Evolutionary conservation across 2,329 filamentous ascomycete species (phyloP), one percentile per base, ranked within the genome.

Genomic region (Nothomitra cinnamomea): DNA sequence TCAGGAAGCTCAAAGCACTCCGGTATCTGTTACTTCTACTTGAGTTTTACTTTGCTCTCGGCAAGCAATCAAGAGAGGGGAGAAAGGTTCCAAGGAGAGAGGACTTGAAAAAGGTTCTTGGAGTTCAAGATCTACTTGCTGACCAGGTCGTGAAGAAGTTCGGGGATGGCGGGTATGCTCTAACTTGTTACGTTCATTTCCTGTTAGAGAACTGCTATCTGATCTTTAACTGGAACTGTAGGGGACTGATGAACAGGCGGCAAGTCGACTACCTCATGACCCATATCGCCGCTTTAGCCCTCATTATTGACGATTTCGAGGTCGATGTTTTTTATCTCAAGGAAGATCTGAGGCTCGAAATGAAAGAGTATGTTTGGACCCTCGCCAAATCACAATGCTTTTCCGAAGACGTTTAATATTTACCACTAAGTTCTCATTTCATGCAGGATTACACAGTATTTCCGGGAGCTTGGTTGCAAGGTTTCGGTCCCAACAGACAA

Each of bases 401-500:
- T 21, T 36, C 19, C 6, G 28, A 17, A 8, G 10, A 13, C 17
- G n/a, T 17, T 36, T 1, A 25, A 19, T 51, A 12, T 4, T 51
- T 22, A 52, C 6, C 45, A 10, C 40, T 28, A 25, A 36, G 43
- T 4, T 47, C 55, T 63, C 55, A 63, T 19, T 57, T 50, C 40
- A 2, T 15, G n/a, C 21, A 70, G 68, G 19, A 68, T 90, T 61
- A 75, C 72, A 52, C 75, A 80, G 62, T 89, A 87, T 65, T 89
- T 85, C 65, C 69, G 72, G 49, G 86, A 90, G 65, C 80, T 92
- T 58, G 87, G 87, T 21, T 85, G 82, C 28, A 78, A 74, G 60
- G 73, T 86, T 35, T 61, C 55, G 17, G 58, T 64, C 25, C 67
- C 72, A 12, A 72, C 69, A 2, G 73, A 74, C 51, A 64, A 63